phyloP scores from a whole-genome alignment of 345 rosid species.

The Reutealis trisperma region DNA sequence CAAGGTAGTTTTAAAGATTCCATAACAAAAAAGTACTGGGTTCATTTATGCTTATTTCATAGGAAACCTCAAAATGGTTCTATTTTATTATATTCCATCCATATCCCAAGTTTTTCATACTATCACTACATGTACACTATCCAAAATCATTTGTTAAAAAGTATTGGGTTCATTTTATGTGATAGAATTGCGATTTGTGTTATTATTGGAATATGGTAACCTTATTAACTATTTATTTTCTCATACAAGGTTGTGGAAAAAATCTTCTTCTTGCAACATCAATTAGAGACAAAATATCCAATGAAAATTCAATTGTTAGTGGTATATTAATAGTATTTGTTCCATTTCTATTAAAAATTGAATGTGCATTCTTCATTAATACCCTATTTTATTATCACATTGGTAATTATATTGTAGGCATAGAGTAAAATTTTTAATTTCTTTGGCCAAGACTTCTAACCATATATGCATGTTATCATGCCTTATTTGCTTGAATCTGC shows the following conservation, averaged over 20 bases:
- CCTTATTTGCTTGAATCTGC: conserved; percentile 23
- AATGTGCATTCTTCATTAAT: neutral
- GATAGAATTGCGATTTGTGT: too few species aligned
- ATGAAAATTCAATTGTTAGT: conserved; percentile 10
- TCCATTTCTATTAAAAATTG: neutral
- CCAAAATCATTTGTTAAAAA: too few species aligned
- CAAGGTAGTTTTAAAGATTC: too few species aligned
- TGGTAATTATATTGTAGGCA: conserved; percentile 5
- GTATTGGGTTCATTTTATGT: too few species aligned
- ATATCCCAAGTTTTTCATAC: too few species aligned
- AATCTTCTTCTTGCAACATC: neutral
- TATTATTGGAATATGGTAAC: too few species aligned
- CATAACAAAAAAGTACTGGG: too few species aligned
- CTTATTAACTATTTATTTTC: neutral
- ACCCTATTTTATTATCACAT: neutral
- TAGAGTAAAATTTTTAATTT: conserved; percentile 21
- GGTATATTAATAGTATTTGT: neutral
- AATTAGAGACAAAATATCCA: conserved; percentile 6
- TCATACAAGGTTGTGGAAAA: conserved; percentile 3
- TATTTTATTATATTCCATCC: too few species aligned
- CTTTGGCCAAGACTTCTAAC: conserved; percentile 12
- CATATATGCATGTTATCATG: conserved; percentile 8
- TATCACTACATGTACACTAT: too few species aligned
- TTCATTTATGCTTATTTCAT: too few species aligned
- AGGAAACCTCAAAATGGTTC: too few species aligned